Percentiles rank a stretch among this genome's conserved stretches.
These are phyloP conservation scores for Colletotrichum graminicola DNA, from an alignment of 2,329 filamentous ascomycete species.

Conservation along the genomic window DNA sequence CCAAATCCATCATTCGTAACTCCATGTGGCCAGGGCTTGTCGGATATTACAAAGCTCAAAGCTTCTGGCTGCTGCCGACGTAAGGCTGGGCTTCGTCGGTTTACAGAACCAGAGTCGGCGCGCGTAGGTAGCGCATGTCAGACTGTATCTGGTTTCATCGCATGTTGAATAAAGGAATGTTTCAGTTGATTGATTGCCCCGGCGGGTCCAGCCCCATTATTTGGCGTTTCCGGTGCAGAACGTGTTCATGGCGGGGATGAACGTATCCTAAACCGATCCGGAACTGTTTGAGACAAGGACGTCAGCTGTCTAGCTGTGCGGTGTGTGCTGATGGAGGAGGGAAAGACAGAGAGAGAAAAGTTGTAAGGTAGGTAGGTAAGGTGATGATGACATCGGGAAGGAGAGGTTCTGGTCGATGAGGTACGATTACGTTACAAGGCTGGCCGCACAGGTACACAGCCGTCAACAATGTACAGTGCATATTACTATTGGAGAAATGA, in stretches of 20 bases:
- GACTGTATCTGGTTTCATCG: slow-evolving; percentile 30
- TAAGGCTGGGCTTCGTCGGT: neutral
- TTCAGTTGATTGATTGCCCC: slow-evolving; percentile 11
- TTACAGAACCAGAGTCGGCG: neutral
- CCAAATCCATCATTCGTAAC: neutral
- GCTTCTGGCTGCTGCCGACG: neutral
- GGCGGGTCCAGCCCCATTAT: neutral
- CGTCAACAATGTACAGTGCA: too few species aligned
- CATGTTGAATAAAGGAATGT: slow-evolving; percentile 20
- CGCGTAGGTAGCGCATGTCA: slow-evolving; percentile 11
- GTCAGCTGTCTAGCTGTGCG: neutral
- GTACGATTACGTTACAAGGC: too few species aligned
- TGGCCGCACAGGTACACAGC: too few species aligned
- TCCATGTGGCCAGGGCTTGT: neutral
- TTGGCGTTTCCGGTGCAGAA: slow-evolving; percentile 6
- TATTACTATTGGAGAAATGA: slow-evolving; percentile 22
- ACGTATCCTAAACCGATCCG: neutral
- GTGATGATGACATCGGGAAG: neutral
- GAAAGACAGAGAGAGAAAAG: neutral
- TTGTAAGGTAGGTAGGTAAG: neutral
- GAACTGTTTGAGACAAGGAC: neutral
- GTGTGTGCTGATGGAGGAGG: too few species aligned
- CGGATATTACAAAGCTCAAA: neutral
- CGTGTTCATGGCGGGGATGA: neutral
- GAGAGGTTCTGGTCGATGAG: neutral